phyloP scores from a whole-genome alignment of 345 rosid genomes.

The Camelina neglecta region DNA sequence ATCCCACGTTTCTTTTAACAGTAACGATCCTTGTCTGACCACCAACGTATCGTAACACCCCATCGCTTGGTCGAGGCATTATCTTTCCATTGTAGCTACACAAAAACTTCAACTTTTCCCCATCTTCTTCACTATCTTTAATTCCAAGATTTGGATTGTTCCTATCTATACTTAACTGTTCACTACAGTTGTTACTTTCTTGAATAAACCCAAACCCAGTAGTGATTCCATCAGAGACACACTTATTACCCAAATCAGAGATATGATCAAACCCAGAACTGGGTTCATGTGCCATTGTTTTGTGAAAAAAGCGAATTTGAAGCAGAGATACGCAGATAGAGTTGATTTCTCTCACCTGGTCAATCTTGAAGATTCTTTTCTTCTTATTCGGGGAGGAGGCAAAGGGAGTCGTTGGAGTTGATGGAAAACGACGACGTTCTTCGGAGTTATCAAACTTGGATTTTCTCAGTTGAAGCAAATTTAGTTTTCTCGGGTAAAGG shows the following conservation, averaged over 20 bases:
- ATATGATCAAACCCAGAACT: background rate
- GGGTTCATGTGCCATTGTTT: conserved; percentile 4
- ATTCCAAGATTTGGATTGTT: background rate
- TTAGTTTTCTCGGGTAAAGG: background rate
- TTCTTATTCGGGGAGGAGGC: background rate
- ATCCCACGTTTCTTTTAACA: background rate
- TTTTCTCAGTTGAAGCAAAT: background rate
- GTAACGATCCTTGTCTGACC: conserved; percentile 5
- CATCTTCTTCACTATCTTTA: background rate
- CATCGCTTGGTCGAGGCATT: conserved; percentile 18
- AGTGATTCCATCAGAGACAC: background rate
- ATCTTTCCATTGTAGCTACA: conserved; percentile 16
- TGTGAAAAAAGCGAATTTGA: background rate
- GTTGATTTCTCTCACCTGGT: background rate
- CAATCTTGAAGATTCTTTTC: background rate
- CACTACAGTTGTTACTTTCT: background rate
- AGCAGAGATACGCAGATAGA: background rate
- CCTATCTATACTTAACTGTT: background rate
- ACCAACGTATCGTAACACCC: conserved; percentile 2
- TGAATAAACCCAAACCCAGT: background rate
- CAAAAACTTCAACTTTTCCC: background rate
- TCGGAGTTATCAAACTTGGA: background rate
- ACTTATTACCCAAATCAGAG: background rate
- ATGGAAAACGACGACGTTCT: background rate
- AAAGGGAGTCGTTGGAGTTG: background rate